A percentile compares a stretch with the other conserved stretches of the same genome.
These are phyloP conservation scores for Apophysomyces elegans DNA, from an alignment of 371 early-diverging fungal species.

Conservation along the genomic window DNA sequence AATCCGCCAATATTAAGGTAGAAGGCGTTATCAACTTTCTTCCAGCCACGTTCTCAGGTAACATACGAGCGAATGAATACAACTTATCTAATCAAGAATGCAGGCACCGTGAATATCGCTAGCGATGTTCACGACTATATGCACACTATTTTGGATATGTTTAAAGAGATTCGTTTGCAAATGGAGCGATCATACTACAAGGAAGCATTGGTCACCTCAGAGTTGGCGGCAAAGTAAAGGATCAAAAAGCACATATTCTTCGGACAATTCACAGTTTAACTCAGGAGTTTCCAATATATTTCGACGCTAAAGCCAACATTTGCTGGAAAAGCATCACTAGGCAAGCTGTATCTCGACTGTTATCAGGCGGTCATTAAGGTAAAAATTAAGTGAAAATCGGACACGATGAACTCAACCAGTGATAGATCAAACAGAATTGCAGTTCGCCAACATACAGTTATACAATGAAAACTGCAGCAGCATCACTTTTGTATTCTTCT, in stretches of 20 bases:
- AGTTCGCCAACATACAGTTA: slow-evolving; percentile 46
- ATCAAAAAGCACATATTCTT: not conserved
- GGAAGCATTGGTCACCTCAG: slow-evolving; percentile 29
- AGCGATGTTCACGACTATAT: slow-evolving; percentile 36
- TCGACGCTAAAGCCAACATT: slow-evolving; percentile 43
- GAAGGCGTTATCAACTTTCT: slow-evolving; percentile 35
- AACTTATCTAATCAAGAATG: not conserved
- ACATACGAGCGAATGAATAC: not conserved
- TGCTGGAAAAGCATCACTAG: slow-evolving; percentile 50
- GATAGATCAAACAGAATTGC: slow-evolving; percentile 44
- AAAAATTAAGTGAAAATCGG: slow-evolving; percentile 8
- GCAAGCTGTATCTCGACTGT: slow-evolving; percentile 55
- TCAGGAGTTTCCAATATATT: slow-evolving; percentile 51
- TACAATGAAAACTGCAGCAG: slow-evolving; percentile 45
- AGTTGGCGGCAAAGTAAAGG: slow-evolving; percentile 34
- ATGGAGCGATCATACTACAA: slow-evolving; percentile 24
- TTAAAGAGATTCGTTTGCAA: slow-evolving; percentile 23
- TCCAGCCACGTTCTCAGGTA: slow-evolving; percentile 33
- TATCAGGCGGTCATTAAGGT: slow-evolving; percentile 47
- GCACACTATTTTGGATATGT: slow-evolving; percentile 31
- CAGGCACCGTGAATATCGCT: slow-evolving; percentile 27
- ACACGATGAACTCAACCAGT: not conserved
- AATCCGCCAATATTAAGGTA: slow-evolving; percentile 28
- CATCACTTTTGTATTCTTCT: slow-evolving; percentile 48
- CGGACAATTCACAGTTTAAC: not conserved